phyloP scores from a whole-genome alignment of 441 rosid genomes.

The Manihot esculenta region DNA sequence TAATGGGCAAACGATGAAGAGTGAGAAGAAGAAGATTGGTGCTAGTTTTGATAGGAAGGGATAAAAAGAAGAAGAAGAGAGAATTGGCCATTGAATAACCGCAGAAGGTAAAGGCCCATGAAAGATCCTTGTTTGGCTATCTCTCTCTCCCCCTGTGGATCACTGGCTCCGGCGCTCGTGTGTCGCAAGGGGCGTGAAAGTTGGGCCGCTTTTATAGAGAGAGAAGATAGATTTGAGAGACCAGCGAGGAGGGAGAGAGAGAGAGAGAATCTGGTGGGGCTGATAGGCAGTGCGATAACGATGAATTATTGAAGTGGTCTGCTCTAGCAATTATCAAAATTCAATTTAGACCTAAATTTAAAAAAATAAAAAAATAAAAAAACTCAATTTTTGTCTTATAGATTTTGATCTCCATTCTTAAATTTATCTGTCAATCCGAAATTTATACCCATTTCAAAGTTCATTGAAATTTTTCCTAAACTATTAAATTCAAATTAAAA shows the following conservation, averaged over 20 bases:
- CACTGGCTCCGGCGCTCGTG: background rate
- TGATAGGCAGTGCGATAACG: background rate
- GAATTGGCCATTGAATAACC: conserved; percentile 44
- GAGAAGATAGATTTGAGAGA: background rate
- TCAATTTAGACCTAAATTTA: too few relatives aligned
- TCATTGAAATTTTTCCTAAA: too few relatives aligned
- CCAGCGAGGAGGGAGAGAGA: conserved; percentile 16
- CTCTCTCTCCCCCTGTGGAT: background rate
- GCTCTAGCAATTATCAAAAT: background rate
- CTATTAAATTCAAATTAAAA: too few relatives aligned
- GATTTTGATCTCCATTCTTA: too few relatives aligned
- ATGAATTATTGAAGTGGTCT: conserved; percentile 2
- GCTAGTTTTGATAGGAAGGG: background rate
- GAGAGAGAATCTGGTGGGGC: background rate
- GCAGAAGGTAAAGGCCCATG: conserved; percentile 47
- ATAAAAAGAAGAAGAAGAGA: background rate
- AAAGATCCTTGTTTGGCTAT: conserved; percentile 17
- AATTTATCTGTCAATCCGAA: too few relatives aligned
- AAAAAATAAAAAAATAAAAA: too few relatives aligned
- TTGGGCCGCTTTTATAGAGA: conserved; percentile 3
- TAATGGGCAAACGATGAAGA: conserved; percentile 55
- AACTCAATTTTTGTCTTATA: too few relatives aligned
- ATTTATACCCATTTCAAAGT: too few relatives aligned
- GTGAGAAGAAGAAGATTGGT: conserved; percentile 32
- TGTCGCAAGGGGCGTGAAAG: conserved; percentile 9